Conservation (phyloP, 768 basidiomycete species). For the Termitomyces sp. region DNA sequence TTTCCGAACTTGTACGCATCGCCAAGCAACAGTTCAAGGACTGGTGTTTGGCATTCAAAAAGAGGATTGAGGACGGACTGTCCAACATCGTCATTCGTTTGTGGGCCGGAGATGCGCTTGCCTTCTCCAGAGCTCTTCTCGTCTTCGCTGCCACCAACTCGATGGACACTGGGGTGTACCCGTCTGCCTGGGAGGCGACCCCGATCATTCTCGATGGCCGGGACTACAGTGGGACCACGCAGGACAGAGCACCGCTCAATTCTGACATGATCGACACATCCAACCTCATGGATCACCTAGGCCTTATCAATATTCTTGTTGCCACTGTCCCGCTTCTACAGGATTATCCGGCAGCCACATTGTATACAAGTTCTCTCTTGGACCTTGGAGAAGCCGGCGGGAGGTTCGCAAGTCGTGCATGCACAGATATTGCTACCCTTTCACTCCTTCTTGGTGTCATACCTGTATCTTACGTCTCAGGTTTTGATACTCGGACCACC, state of each 20-base stretch:
- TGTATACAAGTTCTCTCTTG: conserved; percentile 39
- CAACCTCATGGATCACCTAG: conserved; percentile 43
- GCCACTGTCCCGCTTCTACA: conserved; percentile 31
- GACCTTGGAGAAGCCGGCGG: conserved; percentile 15
- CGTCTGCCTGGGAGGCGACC: conserved; percentile 27
- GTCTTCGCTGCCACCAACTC: conserved; percentile 11
- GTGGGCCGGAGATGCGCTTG: conserved; percentile 33
- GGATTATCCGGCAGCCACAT: conserved; percentile 19
- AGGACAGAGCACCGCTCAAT: conserved; percentile 21
- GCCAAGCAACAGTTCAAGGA: conserved; percentile 27
- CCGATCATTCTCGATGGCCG: conserved; percentile 24
- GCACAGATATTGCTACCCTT: conserved; percentile 34
- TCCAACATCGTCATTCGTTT: conserved; percentile 28
- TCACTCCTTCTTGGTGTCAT: conserved; percentile 34
- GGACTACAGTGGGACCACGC: conserved; percentile 20
- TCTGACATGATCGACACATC: conserved; percentile 48
- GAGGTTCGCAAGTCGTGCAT: conserved; percentile 25
- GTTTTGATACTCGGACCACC: conserved; percentile 34
- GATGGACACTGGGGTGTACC: conserved; percentile 23
- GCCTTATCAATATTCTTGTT: conserved; percentile 38
- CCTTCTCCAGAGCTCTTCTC: conserved; percentile 31
- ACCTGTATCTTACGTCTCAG: conserved; percentile 33
- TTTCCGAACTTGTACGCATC: conserved; percentile 22
- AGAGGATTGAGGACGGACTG: neutral
- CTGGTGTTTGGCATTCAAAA: conserved; percentile 26